phyloP scores from a whole-genome alignment of 176 grass and related monocot species.

The Miscanthus lutarioriparius region DNA sequence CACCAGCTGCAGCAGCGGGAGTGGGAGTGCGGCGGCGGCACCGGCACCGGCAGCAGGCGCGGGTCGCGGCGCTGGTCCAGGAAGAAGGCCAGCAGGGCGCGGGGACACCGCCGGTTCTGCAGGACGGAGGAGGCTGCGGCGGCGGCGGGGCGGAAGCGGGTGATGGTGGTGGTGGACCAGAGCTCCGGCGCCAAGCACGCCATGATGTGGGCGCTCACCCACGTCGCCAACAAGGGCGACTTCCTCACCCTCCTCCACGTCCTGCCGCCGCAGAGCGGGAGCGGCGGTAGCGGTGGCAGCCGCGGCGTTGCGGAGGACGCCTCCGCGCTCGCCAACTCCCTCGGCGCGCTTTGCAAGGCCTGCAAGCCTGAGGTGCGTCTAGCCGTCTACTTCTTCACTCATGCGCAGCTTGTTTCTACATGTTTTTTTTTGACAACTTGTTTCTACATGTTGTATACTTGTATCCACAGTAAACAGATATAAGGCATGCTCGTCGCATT shows the following conservation, averaged over 20 bases:
- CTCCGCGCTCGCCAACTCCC: slow-evolving; percentile 63
- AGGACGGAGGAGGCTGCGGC: slow-evolving; percentile 30
- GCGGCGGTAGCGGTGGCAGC: neutral
- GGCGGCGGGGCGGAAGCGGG: slow-evolving; percentile 60
- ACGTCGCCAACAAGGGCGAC: slow-evolving; percentile 81
- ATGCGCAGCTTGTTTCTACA: neutral
- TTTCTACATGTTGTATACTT: too few species aligned
- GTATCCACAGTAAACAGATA: too few species aligned
- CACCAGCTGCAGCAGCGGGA: slow-evolving; percentile 21
- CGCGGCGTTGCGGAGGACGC: slow-evolving; percentile 31
- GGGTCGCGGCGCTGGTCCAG: slow-evolving; percentile 77
- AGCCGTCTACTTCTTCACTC: neutral
- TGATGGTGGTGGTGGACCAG: slow-evolving; percentile 94
- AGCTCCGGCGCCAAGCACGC: slow-evolving; percentile 83
- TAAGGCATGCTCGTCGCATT: neutral
- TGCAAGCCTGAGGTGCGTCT: slow-evolving; percentile 76
- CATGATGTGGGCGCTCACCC: slow-evolving; percentile 97
- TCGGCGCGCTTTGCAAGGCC: slow-evolving; percentile 76
- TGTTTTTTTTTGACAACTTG: too few species aligned
- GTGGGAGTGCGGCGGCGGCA: slow-evolving; percentile 32
- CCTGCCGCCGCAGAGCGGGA: slow-evolving; percentile 48
- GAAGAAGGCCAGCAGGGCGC: neutral
- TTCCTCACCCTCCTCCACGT: slow-evolving; percentile 86
- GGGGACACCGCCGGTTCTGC: slow-evolving; percentile 42
- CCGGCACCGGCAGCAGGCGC: slow-evolving; percentile 12